A percentile compares a stretch with the other conserved stretches of the same genome.
phyloP scores from a whole-genome alignment of 108 stramenopile species.

The Nannochloropsis gaditana region DNA sequence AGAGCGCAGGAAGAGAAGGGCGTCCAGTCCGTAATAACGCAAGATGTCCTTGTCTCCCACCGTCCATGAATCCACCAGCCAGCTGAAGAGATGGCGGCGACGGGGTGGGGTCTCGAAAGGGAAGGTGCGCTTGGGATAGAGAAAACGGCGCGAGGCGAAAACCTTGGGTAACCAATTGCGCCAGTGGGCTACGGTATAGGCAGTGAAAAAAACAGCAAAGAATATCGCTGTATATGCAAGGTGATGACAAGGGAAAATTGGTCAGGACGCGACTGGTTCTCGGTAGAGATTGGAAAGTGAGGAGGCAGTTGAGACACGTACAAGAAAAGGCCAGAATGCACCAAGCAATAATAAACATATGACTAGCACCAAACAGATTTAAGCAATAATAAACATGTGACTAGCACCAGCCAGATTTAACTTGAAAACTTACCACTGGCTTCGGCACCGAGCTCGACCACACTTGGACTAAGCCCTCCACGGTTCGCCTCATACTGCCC shows the following conservation, averaged over 20 bases:
- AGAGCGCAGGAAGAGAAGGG: background rate
- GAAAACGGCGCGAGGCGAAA: background rate
- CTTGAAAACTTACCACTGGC: background rate
- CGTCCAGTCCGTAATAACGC: slow-evolving; percentile 16
- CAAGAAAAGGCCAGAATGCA: no score
- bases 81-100: background rate
- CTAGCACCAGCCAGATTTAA: background rate
- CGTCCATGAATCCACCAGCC: slow-evolving; percentile 5
- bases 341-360: no score
- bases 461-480: slow-evolving; percentile 7
- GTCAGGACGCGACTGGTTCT: no score
- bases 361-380: no score
- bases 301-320: no score
- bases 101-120: background rate
- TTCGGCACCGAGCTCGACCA: slow-evolving; percentile 16
- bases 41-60: background rate
- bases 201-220: slow-evolving; percentile 11
- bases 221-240: background rate
- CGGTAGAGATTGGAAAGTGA: no score
- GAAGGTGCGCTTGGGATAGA: background rate
- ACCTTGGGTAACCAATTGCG: slow-evolving; percentile 14
- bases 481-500: slow-evolving; percentile 13
- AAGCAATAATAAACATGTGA: no score
- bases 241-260: background rate
- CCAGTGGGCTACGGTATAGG: background rate